Evolutionary conservation across 257 asterid genomes (phyloP), one percentile per base, ranked within the genome.

Genomic region (Knoxia roxburghii): DNA sequence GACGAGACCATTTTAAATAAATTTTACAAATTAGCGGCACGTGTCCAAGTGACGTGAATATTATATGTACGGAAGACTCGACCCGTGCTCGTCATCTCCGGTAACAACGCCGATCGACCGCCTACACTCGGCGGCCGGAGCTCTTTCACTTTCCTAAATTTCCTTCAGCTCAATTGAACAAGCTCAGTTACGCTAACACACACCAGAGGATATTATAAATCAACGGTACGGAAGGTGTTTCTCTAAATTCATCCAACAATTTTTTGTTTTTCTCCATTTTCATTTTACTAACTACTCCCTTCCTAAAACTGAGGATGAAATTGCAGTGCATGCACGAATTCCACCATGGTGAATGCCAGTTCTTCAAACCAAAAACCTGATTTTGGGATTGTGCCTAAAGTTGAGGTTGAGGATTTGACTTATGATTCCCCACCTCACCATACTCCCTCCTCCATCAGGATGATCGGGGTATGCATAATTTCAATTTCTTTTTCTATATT

Each of bases 341-440:
- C n/a, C n/a, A n/a, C n/a, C n/a, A n/a, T 91, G 6, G 93, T 84
- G 63, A 80, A 81, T 7, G 93, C 78, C 53, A 86, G 81, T 51
- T 73, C 81, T 54, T 65, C 77, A 4, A 70, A 74, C 60, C 80
- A 69, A n/a, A 70, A 70, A 52, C 60, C 15, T 59, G 83, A 68
- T 65, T 61, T 66, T 63, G 84, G 68, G 32, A 65, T 85, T 55
- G 43, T 59, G 71, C 89, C 90, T n/a, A 86, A 91, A 81, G 67
- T 72, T 56, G 96, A 89, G 82, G 67, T 72, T 56, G 96, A 89
- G 85, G 75, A 23, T 69, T 73, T 75, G 72, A 72, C 74, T 64
- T 74, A 39, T 68, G 87, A 69, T 63, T 61, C 76, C 41, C 87
- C 86, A 55, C 66, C 43, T 18, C 77, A 69, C 30, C 76, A 64